Evolutionary conservation across 164 flowering plant species (phyloP), one percentile per base, ranked within the genome.

Genomic region (Tetrastigma voinierianum): DNA sequence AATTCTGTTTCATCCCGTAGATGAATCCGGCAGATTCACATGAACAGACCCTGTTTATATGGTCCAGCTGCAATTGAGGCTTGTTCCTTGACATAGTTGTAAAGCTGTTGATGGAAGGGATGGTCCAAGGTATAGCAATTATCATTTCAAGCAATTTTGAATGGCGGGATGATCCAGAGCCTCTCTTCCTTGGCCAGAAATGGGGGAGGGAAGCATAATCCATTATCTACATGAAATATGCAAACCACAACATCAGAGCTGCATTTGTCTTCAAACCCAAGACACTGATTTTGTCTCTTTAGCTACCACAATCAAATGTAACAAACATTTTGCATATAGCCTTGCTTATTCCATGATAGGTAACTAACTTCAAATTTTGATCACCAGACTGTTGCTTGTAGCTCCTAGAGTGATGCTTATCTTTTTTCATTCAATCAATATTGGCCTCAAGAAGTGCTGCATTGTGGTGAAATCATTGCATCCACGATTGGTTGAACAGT

Each of bases 161-260:
- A 72, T 74, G 74, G n/a, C 77, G 69, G 23, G 96, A 87, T 57
- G 93, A 88, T 61, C 93, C 91, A 23, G 92, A 89, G 10, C 87
- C 80, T 84, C 87, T 76, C 76, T 81, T 76, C 73, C 81, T n/a
- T n/a, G n/a, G n/a, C 70, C 90, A 88, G 78, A 88, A 90, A 78
- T 87, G 93, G n/a, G 91, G 96, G 52, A 90, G 93, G 51, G 93
- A 83, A 51, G 79, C 76, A 47, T 82, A 77, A 67, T 88, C 96
- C 90, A 90, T 90, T 65, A 88, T 82, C 96, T 90, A 74, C 75
- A 81, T 9, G 14, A 45, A 54, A 57, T 21, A 58, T 10, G 23
- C 61, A 59, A 51, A 13, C 47, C 54, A 64, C 44, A 61, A 57
- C 24, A 1, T 19, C 64, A 59, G 62, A 32, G 40, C 62, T 11